Evolutionary conservation across 1,284 basidiomycete species (phyloP), one percentile per base, ranked within the genome.

Genomic region (Neonothopanus nambi): DNA sequence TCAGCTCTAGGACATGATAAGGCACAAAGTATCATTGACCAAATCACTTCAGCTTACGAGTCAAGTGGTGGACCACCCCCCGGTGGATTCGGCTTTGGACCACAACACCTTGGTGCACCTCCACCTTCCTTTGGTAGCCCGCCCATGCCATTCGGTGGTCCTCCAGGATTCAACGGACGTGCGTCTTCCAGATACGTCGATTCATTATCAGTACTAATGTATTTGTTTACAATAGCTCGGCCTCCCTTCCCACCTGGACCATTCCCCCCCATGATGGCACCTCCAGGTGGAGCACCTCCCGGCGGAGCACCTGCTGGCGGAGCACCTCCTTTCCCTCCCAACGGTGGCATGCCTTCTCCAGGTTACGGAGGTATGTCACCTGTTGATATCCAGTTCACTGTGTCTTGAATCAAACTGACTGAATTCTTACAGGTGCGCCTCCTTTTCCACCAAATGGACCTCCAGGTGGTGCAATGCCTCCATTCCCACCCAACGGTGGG

Each of bases 1-100:
- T 60, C n/a, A 95, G 93, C 91, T 3, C 82, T 98, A 56, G 94
- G 95, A 54, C 93, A 96, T 68, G 93, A 97, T 75, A 94, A 96
- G 71, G 93, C 95, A 12, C 95, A 98, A 71, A 92, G 77, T 63
- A 93, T 97, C 68, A 95, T 98, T 67, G 95, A 98, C 80, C 92
- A 95, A 68, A 95, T 99, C 68, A 93, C 92, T 41, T 85, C 88
- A 44, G 85, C 89, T 39, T 98, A 97, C 68, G 93, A 98, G 70
- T 83, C 80, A 28, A 85, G 88, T 52, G 84, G 86, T 51, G 91
- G 91, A 6, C 91, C 93, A 35, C 91, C 91, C 61, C 87, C 87
- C 13, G 90, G 89, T 54, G 89, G 89, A 3, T 91, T 91, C 61
- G 85, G 85, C 13, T 90, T 89, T 62, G 87, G 86, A 35, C 86